A percentile compares a stretch with the other conserved stretches of the same genome.
These are phyloP conservation scores for Fagus crenata DNA, from an alignment of 306 rosid species.

Conservation along the genomic window DNA sequence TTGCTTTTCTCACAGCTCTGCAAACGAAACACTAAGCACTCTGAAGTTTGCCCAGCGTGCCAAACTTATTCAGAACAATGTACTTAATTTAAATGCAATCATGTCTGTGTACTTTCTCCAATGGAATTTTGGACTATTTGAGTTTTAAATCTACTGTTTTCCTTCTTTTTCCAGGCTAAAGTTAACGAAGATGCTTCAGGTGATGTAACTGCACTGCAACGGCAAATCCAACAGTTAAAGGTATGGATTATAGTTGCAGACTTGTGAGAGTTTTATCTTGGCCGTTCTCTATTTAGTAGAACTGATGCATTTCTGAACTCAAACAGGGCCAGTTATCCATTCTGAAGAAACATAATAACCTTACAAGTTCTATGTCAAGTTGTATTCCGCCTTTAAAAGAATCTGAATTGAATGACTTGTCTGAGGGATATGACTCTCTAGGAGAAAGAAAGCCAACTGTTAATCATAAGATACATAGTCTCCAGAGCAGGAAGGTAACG, in stretches of 20 bases:
- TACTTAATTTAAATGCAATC: constrained; percentile 36
- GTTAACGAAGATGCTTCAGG: constrained; percentile 97
- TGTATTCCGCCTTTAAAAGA: constrained; percentile 50
- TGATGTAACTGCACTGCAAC: constrained; percentile 76
- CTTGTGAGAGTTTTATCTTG: constrained; percentile 28
- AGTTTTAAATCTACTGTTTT: constrained; percentile 23
- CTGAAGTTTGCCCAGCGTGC: constrained; percentile 99
- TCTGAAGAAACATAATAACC: constrained; percentile 52
- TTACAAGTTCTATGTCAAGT: constrained; percentile 43
- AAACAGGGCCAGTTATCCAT: constrained; percentile 75
- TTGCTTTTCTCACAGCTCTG: constrained; percentile 64
- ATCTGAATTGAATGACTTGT: constrained; percentile 41
- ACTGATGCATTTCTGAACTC: constrained; percentile 39
- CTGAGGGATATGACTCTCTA: constrained; percentile 39
- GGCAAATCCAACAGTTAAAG: constrained; percentile 88
- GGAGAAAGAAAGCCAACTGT: constrained; percentile 31
- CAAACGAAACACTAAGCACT: constrained; percentile 90
- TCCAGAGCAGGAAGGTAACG: constrained; percentile 51
- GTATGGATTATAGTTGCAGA: constrained; percentile 39
- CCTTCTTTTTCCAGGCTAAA: constrained; percentile 57
- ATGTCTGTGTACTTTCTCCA: neutral
- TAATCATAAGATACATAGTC: constrained; percentile 34
- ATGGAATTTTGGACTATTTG: constrained; percentile 3
- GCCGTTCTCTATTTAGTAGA: constrained; percentile 20
- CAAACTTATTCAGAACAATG: constrained; percentile 95